These are phyloP conservation scores for Smittium mucronatum DNA, from an alignment of 371 early-diverging fungal species.

Conservation along the genomic window DNA sequence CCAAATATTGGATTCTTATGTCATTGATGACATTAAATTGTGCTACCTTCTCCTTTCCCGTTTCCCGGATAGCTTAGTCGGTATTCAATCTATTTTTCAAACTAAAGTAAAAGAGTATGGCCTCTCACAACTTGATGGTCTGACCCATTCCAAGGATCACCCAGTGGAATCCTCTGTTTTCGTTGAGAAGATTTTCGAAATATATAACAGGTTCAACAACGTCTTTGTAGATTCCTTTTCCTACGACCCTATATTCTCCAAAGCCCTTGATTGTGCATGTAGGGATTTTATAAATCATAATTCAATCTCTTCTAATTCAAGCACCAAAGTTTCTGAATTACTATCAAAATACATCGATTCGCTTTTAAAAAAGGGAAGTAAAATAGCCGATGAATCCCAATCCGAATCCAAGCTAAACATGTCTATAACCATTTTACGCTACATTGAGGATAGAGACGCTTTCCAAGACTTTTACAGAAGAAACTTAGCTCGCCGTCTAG, in stretches of 20 bases:
- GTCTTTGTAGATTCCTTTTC: constrained; percentile 11
- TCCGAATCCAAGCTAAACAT: constrained; percentile 73
- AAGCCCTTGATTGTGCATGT: constrained; percentile 83
- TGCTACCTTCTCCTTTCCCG: constrained; percentile 17
- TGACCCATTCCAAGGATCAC: constrained; percentile 45
- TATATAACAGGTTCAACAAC: constrained; percentile 2
- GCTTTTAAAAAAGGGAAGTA: constrained; percentile 69
- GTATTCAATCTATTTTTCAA: constrained; percentile 66
- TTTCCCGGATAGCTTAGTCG: constrained; percentile 53
- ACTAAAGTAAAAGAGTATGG: constrained; percentile 74
- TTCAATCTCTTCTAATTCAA: constrained; percentile 52
- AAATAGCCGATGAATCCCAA: constrained; percentile 52
- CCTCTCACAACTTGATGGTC: constrained; percentile 61
- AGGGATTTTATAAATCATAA: constrained; percentile 87
- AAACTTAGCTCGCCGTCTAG: constrained; percentile 74
- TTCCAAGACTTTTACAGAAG: constrained; percentile 90
- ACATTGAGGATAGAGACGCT: constrained; percentile 86
- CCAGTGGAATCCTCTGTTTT: constrained; percentile 18
- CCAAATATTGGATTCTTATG: constrained; percentile 66
- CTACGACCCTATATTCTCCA: constrained; percentile 80
- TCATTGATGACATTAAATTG: constrained; percentile 72
- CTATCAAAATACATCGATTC: constrained; percentile 75
- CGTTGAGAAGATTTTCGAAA: constrained; percentile 64
- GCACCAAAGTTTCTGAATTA: constrained; percentile 64
- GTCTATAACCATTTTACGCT: constrained; percentile 72